Conservation (phyloP, 2,329 filamentous ascomycete species). For the Chrysoporthe puriensis region DNA sequence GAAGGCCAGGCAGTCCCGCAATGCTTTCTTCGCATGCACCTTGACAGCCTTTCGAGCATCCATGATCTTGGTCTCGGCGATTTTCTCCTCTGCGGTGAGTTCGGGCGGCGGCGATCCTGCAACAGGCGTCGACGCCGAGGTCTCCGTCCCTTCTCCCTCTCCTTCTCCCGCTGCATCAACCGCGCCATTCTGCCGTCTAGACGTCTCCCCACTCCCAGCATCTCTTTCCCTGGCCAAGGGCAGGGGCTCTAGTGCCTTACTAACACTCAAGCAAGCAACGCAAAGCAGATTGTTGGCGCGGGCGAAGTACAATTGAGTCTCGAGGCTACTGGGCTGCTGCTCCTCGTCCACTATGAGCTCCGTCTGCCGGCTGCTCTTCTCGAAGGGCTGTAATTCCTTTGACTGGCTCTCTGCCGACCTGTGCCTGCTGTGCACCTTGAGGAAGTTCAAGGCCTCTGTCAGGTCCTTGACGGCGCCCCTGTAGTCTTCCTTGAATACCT, state of each 20-base stretch:
- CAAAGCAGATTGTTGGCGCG: conserved; percentile 73
- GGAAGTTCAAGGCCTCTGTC: conserved; percentile 64
- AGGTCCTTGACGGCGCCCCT: conserved; percentile 72
- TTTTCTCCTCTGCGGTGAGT: conserved; percentile 48
- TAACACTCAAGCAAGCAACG: conserved; percentile 69
- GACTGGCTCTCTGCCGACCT: conserved; percentile 50
- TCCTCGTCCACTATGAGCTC: conserved; percentile 45
- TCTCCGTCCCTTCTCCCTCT: conserved; percentile 13
- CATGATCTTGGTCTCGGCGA: conserved; percentile 49
- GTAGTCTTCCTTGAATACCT: conserved; percentile 75
- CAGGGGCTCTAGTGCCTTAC: conserved; percentile 45
- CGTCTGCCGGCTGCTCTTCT: conserved; percentile 35
- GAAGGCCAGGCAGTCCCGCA: conserved; percentile 75
- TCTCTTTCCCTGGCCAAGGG: conserved; percentile 22
- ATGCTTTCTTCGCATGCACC: conserved; percentile 72
- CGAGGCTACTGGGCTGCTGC: conserved; percentile 74
- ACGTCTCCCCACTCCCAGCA: neutral
- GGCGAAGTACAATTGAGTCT: conserved; percentile 76
- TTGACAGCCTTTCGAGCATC: conserved; percentile 73
- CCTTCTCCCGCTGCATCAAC: conserved; percentile 32
- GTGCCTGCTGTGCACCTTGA: conserved; percentile 56
- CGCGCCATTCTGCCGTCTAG: conserved; percentile 28
- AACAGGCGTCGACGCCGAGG: conserved; percentile 27
- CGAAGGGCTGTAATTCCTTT: conserved; percentile 52
- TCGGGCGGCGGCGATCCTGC: conserved; percentile 35